phyloP scores from a whole-genome alignment of 352 stramenopile genomes.

The Albugo candida region DNA sequence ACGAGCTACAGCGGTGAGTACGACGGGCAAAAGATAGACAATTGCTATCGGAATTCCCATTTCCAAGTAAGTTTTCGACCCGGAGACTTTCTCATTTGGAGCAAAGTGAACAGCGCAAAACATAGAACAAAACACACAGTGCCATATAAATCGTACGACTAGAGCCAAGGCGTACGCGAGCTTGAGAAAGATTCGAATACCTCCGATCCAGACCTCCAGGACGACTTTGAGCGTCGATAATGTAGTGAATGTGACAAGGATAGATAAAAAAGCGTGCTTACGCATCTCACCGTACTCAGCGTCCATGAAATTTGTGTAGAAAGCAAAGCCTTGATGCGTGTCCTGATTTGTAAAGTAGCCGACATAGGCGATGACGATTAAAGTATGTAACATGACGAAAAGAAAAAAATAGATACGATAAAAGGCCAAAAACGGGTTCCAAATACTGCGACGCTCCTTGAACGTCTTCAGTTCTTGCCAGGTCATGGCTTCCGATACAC shows the following conservation, averaged over 20 bases:
- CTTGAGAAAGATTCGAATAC: slow-evolving; percentile 42
- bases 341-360: slow-evolving; percentile 43
- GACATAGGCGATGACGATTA: slow-evolving; percentile 67
- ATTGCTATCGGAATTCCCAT: slow-evolving; percentile 29
- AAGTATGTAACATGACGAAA: slow-evolving; percentile 55
- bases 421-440: slow-evolving; percentile 63
- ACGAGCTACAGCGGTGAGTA: slow-evolving; percentile 34
- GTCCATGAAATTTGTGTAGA: slow-evolving; percentile 60
- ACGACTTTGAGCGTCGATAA: slow-evolving; percentile 47
- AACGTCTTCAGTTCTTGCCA: slow-evolving; percentile 64
- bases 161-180: slow-evolving; percentile 35
- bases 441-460: slow-evolving; percentile 63
- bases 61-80: slow-evolving; percentile 34
- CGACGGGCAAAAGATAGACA: slow-evolving; percentile 39
- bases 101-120: slow-evolving; percentile 48
- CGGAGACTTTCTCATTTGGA: slow-evolving; percentile 40
- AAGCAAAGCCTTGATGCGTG: slow-evolving; percentile 28
- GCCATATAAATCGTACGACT: slow-evolving; percentile 56
- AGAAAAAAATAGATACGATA: slow-evolving; percentile 80
- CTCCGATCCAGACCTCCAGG: slow-evolving; percentile 69
- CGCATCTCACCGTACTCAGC: slow-evolving; percentile 40
- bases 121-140: slow-evolving; percentile 58
- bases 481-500: slow-evolving; percentile 48
- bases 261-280: slow-evolving; percentile 53
- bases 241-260: slow-evolving; percentile 44